phyloP scores from a whole-genome alignment of 768 basidiomycete species.

The Russula foetens region DNA sequence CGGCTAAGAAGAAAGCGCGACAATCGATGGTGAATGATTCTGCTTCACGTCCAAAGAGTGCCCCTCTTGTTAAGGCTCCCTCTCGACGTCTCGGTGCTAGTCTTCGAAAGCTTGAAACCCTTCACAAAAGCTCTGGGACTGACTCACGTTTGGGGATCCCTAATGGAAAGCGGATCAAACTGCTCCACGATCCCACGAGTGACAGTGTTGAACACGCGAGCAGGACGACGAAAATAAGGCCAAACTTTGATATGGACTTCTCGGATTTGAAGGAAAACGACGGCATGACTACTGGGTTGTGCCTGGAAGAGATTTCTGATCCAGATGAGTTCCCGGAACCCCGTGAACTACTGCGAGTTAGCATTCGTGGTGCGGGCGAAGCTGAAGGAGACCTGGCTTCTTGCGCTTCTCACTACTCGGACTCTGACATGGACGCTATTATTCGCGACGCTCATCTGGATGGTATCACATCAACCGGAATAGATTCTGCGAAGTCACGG shows the following conservation, averaged over 20 bases:
- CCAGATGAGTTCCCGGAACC: conserved; percentile 30
- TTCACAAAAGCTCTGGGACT: conserved; percentile 16
- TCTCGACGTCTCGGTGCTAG: background rate
- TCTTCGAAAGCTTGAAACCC: conserved; percentile 13
- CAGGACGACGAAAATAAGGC: conserved; percentile 18
- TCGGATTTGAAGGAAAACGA: conserved; percentile 31
- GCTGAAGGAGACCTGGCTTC: conserved; percentile 17
- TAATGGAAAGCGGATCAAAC: conserved; percentile 15
- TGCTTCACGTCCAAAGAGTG: background rate
- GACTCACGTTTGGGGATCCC: conserved; percentile 8
- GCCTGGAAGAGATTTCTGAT: background rate
- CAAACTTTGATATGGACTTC: conserved; percentile 43
- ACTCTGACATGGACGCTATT: conserved; percentile 38
- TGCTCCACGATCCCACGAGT: background rate
- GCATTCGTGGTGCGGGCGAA: conserved; percentile 20
- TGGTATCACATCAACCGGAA: conserved; percentile 8
- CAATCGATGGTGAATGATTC: background rate
- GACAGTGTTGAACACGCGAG: background rate
- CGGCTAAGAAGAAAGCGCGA: background rate
- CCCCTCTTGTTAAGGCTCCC: background rate
- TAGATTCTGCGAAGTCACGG: background rate
- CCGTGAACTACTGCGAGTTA: conserved; percentile 27
- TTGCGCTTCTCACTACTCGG: conserved; percentile 33
- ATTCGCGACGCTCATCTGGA: conserved; percentile 32
- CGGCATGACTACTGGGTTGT: background rate